Evolutionary conservation across 805 yeast genomes (phyloP).

Genomic region (Candida sakaeoensis): DNA sequence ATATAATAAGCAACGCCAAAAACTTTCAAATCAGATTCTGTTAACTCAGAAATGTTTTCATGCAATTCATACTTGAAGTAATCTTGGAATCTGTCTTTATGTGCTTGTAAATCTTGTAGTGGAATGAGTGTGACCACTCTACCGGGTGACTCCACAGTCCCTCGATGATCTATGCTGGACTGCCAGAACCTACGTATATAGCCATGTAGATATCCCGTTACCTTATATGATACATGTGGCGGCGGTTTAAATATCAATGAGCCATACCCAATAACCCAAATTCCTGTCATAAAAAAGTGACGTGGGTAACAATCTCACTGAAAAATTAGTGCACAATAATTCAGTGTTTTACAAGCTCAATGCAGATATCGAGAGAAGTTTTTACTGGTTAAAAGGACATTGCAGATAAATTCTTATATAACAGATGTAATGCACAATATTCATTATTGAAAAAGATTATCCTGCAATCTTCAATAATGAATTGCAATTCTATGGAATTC

Average conservation of each 20-base stretch:
- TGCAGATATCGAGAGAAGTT: no score
- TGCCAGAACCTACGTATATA: slow-evolving; percentile 89
- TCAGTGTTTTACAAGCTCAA: no score
- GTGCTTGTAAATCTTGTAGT: slow-evolving; percentile 45
- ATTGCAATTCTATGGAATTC: no score
- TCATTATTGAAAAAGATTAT: no score
- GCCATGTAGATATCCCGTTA: slow-evolving; percentile 75
- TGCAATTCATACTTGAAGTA: slow-evolving; percentile 31
- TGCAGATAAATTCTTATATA: no score
- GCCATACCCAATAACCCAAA: slow-evolving; percentile 91
- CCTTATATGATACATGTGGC: slow-evolving; percentile 55
- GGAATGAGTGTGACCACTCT: slow-evolving; percentile 81
- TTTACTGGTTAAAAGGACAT: no score
- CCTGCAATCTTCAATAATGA: no score
- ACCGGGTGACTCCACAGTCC: slow-evolving; percentile 84
- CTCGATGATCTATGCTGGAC: slow-evolving; percentile 83
- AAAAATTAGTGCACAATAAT: not conserved
- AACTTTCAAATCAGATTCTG: slow-evolving; percentile 46
- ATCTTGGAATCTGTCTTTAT: slow-evolving; percentile 41
- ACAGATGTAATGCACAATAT: no score
- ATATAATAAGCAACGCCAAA: slow-evolving; percentile 87
- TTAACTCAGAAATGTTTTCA: slow-evolving; percentile 19
- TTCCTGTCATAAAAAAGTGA: slow-evolving; percentile 22
- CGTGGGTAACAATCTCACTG: not conserved
- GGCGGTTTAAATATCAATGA: slow-evolving; percentile 90